Evolutionary conservation across 495 filamentous ascomycete species (phyloP), one percentile per base, ranked within the genome.

Genomic region (Penicillium riverlandense): DNA sequence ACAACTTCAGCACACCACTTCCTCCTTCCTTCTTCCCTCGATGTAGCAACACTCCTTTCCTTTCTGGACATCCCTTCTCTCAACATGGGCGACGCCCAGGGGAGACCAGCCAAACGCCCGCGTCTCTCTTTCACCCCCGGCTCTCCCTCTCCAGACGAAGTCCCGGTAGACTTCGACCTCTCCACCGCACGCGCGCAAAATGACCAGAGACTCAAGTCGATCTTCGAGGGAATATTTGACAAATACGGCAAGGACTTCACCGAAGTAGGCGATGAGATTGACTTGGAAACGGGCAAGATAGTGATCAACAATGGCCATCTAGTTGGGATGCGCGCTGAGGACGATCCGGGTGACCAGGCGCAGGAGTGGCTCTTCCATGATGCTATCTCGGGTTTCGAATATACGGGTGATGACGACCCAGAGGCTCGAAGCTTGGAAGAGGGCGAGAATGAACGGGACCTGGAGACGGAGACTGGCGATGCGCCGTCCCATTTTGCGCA

Each of bases 271-370:
- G 89, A 92, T 54, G 86, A 89, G 63, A 84, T 94, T 50, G 85
- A 92, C 65, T 62, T 88, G 15, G 65, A 70, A 44, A 92, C 84
- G 0, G 88, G 86, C 14, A 68, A 85, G 36, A 81, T 98, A 27
- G 73, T 91, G 11, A 83, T 95, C 29, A 74, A 96, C 60, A 90
- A 94, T 72, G 90, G 92, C 3, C 90, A 96, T 68, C 55, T 95
- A 34, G 41, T 68, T 29, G 69, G 72, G 14, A 71, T 89, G 61
- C 60, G 64, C 8, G 59, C 68, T 35, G 78, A 83, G 36, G 65
- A 61, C 14, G 76, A 79, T 44, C 52, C 58, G 15, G 73, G 70
- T 5, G 57, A 60, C 11, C 45, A 48, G 8, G 38, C 11, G 11
- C 41, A 41, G 14, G 12, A 55, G 34, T 62, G 58, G 58, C 40